Percentiles rank a stretch among this genome's conserved stretches.
phyloP scores from a whole-genome alignment of 202 grass and related monocot species.

The Eragrostis tef region DNA sequence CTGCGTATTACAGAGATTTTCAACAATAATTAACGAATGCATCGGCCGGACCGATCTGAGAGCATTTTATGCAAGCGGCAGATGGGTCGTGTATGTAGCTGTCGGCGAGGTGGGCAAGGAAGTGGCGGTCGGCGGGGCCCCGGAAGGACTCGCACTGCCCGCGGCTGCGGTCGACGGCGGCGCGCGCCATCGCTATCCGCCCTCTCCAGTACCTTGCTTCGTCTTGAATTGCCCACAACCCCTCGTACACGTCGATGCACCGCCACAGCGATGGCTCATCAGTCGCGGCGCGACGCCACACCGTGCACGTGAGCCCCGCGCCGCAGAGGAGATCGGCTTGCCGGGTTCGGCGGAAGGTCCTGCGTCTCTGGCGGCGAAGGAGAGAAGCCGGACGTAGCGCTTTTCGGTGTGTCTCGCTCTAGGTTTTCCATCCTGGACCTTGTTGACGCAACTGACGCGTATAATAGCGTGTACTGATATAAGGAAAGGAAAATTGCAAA shows the following conservation, averaged over 20 bases:
- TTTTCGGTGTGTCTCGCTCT: no score
- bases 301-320: background rate
- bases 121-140: background rate
- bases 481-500: no score
- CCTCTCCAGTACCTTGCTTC: background rate
- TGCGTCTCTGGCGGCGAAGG: background rate
- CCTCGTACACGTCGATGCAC: background rate
- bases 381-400: no score
- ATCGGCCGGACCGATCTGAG: no score
- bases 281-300: background rate
- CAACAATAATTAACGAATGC: no score
- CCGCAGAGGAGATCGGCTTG: background rate
- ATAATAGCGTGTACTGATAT: no score
- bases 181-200: background rate
- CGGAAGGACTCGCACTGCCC: conserved; percentile 12
- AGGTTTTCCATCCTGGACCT: no score
- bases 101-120: background rate
- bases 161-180: background rate
- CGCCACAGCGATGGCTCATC: background rate
- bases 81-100: background rate
- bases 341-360: background rate
- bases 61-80: no score
- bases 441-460: no score
- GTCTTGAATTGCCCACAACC: background rate
- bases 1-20: no score